A percentile compares a stretch with the other conserved stretches of the same genome.
Conservation (phyloP, 371 early-diverging fungal genomes). For the Mortierella sp. region DNA sequence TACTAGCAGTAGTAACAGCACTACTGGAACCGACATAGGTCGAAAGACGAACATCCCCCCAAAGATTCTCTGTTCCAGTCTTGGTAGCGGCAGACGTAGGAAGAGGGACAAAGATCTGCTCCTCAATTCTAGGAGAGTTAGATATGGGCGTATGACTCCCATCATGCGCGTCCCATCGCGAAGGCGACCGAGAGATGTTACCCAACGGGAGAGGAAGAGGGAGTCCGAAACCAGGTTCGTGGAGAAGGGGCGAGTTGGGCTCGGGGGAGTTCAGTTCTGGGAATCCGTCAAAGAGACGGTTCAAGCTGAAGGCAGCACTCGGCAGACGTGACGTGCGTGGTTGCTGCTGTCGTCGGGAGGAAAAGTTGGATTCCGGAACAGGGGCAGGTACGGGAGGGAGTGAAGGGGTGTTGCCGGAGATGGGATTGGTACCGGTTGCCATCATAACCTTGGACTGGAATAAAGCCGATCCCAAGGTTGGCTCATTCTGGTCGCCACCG, state of each 20-base stretch:
- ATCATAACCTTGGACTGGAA: constrained; percentile 26
- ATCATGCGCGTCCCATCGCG: constrained; percentile 24
- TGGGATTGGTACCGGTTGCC: not conserved
- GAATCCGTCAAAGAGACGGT: constrained; percentile 23
- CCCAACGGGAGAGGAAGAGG: constrained; percentile 1
- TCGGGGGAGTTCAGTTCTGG: constrained; percentile 24
- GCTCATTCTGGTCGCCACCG: constrained; percentile 22
- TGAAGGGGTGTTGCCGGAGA: not conserved
- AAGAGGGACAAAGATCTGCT: not conserved
- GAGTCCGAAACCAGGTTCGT: constrained; percentile 1
- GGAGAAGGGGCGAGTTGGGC: constrained; percentile 4
- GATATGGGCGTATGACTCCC: constrained; percentile 20
- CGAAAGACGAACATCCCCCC: constrained; percentile 3
- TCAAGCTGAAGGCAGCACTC: constrained; percentile 12
- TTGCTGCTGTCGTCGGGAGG: constrained; percentile 25
- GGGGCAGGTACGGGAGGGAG: constrained; percentile 32
- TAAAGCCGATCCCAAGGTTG: constrained; percentile 6
- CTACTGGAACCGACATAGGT: not conserved
- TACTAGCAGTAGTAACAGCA: not conserved
- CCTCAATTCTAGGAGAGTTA: constrained; percentile 36
- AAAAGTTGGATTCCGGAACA: constrained; percentile 43
- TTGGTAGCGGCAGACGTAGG: not conserved
- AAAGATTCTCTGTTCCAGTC: constrained; percentile 12
- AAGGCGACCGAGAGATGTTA: constrained; percentile 2
- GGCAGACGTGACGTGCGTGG: constrained; percentile 31